These are phyloP conservation scores for Cercospora zeina DNA, from an alignment of 2,329 filamentous ascomycete genomes.

Conservation along the genomic window DNA sequence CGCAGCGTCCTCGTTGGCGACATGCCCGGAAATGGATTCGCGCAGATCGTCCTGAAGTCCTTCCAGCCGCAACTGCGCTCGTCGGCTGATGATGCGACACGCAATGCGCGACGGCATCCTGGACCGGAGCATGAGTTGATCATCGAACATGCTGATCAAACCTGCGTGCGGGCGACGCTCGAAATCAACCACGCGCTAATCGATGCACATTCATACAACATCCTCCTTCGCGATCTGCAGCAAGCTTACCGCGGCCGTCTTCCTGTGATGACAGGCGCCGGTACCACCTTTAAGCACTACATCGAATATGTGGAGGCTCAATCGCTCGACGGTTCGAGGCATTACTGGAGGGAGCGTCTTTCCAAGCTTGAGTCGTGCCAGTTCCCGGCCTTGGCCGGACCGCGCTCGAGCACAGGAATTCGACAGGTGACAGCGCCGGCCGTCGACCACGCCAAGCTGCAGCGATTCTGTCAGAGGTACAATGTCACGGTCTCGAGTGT, in stretches of 20 bases:
- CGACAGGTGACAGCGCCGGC: neutral
- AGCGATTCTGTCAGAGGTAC: neutral
- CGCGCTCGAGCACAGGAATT: neutral
- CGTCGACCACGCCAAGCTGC: neutral
- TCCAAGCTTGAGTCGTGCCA: neutral
- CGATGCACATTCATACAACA: neutral
- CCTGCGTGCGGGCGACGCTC: neutral
- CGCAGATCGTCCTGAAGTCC: neutral
- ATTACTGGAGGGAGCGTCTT: neutral
- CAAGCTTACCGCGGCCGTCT: neutral
- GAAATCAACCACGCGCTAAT: neutral
- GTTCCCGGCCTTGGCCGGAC: neutral
- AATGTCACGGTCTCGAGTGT: neutral
- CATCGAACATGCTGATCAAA: neutral
- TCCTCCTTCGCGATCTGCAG: neutral
- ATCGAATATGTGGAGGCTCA: neutral
- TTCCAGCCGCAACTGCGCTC: too few species aligned
- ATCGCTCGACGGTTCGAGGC: neutral
- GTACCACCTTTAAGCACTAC: neutral
- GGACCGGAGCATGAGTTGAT: neutral
- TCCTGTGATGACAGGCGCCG: neutral
- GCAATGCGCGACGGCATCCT: too few species aligned
- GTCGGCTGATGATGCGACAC: too few species aligned
- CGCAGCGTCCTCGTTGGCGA: neutral
- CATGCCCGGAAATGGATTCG: neutral